Evolutionary conservation across 805 yeast genomes (phyloP), one percentile per base, ranked within the genome.

Genomic region (Candida tammaniensis): DNA sequence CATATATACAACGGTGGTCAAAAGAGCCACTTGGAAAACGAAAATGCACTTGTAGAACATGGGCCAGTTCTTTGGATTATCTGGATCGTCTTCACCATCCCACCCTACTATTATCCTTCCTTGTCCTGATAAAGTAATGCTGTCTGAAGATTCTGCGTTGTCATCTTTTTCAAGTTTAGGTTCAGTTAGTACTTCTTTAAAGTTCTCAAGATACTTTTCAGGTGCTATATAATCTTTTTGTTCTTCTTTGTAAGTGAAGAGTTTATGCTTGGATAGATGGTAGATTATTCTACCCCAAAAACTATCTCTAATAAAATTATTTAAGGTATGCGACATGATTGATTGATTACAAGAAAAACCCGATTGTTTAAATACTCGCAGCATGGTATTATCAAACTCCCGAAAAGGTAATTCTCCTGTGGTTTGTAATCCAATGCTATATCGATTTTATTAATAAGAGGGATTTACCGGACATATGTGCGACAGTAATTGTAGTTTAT

Each of bases 31-130:
- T 27, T 36, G 30, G 7, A 69, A 54, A 3, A 68, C 48, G 27
- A 72, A 60, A 17, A 72, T 31, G 2, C 52, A 23, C 47, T 72
- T 75, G 32, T 66, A 59, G 21, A 39, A 30, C 0, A n/a, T n/a
- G n/a, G 78, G 60, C 85, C 86, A 80, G 48, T 76, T 76, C 15
- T 56, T 48, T 1, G 86, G 86, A 43, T 73, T 55, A 37, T 71
- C 77, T 1, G 77, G 73, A 46, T 77, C 82, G 31, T 68, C 68
- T 19, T 29, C 31, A n/a, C 31, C 31, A 19, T 29, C 31, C 31
- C 31, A 27, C 5, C 10, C 15, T 6, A 27, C 31, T 7, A 27
- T 17, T 6, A 27, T 17, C 10, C 16, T 27, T n/a, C n/a, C n/a
- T n/a, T n/a, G n/a, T n/a, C n/a, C n/a, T 3, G 20, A 30, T 16